phyloP scores from a whole-genome alignment of 305 asterid genomes.

The Petunia hybrid region DNA sequence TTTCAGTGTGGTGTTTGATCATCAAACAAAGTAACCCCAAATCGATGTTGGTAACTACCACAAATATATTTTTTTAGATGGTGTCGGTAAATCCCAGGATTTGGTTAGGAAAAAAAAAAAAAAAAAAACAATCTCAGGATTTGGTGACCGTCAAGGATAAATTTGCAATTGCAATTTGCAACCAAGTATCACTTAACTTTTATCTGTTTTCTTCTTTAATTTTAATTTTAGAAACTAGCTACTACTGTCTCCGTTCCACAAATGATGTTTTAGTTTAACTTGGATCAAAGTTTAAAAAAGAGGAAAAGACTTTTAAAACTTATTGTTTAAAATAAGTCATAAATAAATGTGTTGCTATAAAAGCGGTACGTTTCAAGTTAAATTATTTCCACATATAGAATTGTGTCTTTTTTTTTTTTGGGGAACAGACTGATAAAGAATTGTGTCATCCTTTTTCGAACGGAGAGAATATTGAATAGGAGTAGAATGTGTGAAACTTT shows the following conservation, averaged over 20 bases:
- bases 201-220: not conserved
- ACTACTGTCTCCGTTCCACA: not conserved
- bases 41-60: not conserved
- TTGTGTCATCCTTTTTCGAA: too few species aligned
- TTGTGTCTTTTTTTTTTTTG: too few species aligned
- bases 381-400: too few species aligned
- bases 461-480: too few species aligned
- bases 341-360: too few species aligned
- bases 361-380: too few species aligned
- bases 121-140: not conserved
- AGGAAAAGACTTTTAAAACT: too few species aligned
- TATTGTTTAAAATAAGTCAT: too few species aligned
- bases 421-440: too few species aligned
- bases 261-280: not conserved
- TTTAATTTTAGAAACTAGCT: not conserved
- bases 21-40: not conserved
- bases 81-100: conserved; percentile 28
- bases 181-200: not conserved
- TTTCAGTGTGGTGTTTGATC: conserved; percentile 2
- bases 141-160: not conserved
- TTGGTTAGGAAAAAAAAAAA: not conserved
- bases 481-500: too few species aligned
- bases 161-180: too few species aligned
- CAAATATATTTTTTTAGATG: not conserved
- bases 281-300: too few species aligned